These are phyloP conservation scores for Trichoderma simmonsii DNA, from an alignment of 2,329 filamentous ascomycete genomes.

Conservation along the genomic window DNA sequence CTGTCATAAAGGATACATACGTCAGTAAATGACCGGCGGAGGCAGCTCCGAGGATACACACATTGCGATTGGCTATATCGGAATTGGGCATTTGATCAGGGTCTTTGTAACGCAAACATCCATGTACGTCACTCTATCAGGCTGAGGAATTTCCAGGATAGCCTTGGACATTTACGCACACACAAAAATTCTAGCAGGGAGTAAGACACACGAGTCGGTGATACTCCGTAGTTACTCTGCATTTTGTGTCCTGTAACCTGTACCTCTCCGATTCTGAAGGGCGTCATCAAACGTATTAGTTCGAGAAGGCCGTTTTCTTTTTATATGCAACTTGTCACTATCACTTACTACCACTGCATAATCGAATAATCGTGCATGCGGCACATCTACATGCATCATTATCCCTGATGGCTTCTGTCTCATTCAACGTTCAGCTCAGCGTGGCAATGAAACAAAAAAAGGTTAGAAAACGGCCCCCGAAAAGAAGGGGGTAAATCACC, in stretches of 20 bases:
- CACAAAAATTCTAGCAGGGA: background rate
- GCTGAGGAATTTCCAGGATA: background rate
- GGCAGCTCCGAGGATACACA: background rate
- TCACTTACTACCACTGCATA: background rate
- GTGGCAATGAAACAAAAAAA: background rate
- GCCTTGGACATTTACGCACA: background rate
- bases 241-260: background rate
- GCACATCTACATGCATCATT: background rate
- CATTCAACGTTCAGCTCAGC: background rate
- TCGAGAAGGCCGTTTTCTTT: background rate
- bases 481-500: background rate
- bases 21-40: background rate
- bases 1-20: background rate
- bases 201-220: background rate
- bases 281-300: background rate
- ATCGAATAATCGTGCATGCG: background rate
- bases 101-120: background rate
- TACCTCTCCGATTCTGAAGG: background rate
- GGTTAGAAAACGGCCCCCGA: background rate
- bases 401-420: background rate
- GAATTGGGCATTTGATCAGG: background rate
- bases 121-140: slow-evolving; percentile 4
- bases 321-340: background rate
- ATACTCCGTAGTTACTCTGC: background rate
- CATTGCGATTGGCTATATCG: background rate